Evolutionary conservation across 352 stramenopile species (phyloP).

Genomic region (Phytophthora hibernalis): DNA sequence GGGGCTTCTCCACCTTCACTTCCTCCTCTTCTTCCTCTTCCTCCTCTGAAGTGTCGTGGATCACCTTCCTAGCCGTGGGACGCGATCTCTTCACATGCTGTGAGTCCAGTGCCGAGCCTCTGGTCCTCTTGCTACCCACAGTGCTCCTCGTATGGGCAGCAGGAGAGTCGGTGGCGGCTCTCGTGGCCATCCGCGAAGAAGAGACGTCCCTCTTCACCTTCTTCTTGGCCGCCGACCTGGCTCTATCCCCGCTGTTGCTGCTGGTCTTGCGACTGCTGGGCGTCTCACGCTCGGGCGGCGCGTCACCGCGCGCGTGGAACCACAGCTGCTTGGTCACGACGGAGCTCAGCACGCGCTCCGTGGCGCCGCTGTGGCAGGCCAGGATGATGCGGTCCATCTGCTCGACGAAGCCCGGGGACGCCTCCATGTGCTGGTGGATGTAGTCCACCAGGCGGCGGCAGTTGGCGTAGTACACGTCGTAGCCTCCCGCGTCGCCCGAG

Average conservation of each 20-base stretch:
- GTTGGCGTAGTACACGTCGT: conserved; percentile 65
- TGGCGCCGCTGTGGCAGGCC: conserved; percentile 66
- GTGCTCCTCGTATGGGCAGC: conserved; percentile 30
- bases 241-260: neutral
- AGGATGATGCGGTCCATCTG: conserved; percentile 80
- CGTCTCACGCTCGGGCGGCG: conserved; percentile 1
- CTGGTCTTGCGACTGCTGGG: neutral
- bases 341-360: conserved; percentile 53
- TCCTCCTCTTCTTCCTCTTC: conserved; percentile 33
- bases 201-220: conserved; percentile 21
- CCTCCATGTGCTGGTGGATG: conserved; percentile 71
- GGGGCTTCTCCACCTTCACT: conserved; percentile 19
- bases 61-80: conserved; percentile 26
- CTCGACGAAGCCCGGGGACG: conserved; percentile 57
- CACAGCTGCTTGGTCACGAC: conserved; percentile 77
- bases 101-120: conserved; percentile 8
- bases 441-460: conserved; percentile 70
- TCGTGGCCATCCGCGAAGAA: conserved; percentile 11
- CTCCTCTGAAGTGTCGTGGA: conserved; percentile 30
- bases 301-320: conserved; percentile 44
- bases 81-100: conserved; percentile 38
- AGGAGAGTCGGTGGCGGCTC: conserved; percentile 24
- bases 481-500: conserved; percentile 33
- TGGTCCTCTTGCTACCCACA: conserved; percentile 19
- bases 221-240: conserved; percentile 15